Base-by-base conservation (phyloP, 2,329 filamentous ascomycete species). In the Diaporthe sp. region DNA sequence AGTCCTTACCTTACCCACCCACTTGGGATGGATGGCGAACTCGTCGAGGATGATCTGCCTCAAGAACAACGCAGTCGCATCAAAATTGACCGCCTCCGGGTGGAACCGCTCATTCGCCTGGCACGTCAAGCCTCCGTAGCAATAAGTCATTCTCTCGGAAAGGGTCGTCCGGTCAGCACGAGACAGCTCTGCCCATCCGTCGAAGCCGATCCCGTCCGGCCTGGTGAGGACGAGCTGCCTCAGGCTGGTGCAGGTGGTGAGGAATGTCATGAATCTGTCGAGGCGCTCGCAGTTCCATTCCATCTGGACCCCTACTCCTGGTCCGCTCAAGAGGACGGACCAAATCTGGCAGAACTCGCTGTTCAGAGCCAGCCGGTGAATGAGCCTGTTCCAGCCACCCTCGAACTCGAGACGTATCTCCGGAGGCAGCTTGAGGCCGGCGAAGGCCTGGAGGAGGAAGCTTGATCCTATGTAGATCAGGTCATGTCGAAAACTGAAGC, bases 101-200 rank as follows among this genome's bases (percentile, higher is more conserved):
- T 1, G 2, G 37, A 10, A n/a, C 9, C 6, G 25, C 3, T 34
- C 12, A 15, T 5, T 7, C 17, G 12, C 42, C 25, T 12, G 25
- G 61, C 61, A 51, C 12, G 44, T 67, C 42, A 49, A 22, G 19
- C 61, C 61, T 34, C 42, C 19, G 44, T 68, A 37, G 62, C 31
- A 37, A 4, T 25, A 44, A n/a, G 9, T 19, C 10, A 68, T 8
- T 19, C 7, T 19, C 19, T 46, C 13, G 22, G 46, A 8, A 37
- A 51, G 28, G 19, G 10, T 28, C 5, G 9, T 6, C 25, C 15
- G 39, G n/a, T 28, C 10, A 44, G 19, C n/a, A 44, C 15, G 15
- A 44, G 8, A 5, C 31, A 34, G 10, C 31, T 8, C 0, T 13
- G 6, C 10, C 28, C 44, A 37, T 17, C 6, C 6, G 31, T 51